phyloP scores from a whole-genome alignment of 23 red algal genomes.

The Gracilaria vermiculophylla region DNA sequence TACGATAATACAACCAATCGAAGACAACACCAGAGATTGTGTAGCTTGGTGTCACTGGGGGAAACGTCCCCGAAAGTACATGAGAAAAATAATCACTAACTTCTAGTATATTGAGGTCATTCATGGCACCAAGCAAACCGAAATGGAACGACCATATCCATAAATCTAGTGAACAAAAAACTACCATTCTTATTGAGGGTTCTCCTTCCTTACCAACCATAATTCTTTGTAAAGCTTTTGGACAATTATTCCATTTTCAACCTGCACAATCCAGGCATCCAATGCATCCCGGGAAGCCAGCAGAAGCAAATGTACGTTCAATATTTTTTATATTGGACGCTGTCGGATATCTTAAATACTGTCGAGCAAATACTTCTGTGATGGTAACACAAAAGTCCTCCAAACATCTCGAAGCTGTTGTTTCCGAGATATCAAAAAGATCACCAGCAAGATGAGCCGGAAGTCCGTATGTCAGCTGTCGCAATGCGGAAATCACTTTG shows the following conservation, averaged over 20 bases:
- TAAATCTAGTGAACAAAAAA: constrained; percentile 17
- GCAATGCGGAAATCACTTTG: constrained; percentile 27
- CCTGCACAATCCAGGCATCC: constrained; percentile 8
- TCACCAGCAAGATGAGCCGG: too few species aligned
- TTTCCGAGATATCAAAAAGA: too few species aligned
- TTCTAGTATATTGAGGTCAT: constrained; percentile 39
- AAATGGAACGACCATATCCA: constrained; percentile 28
- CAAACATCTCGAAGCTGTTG: too few species aligned
- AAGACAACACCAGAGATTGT: not conserved
- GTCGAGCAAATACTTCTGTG: too few species aligned
- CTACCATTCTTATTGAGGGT: constrained; percentile 7
- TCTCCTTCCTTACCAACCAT: constrained; percentile 16
- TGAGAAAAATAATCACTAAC: constrained; percentile 4
- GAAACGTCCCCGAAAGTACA: not conserved
- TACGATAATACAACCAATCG: constrained; percentile 26
- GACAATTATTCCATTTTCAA: constrained; percentile 32
- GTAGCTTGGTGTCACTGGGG: not conserved
- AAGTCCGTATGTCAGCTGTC: constrained; percentile 17
- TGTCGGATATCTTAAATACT: too few species aligned
- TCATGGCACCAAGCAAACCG: not conserved
- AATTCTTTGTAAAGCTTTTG: constrained; percentile 20
- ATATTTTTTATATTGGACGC: too few species aligned
- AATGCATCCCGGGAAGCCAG: constrained; percentile 31
- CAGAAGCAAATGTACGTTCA: too few species aligned
- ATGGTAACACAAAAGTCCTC: too few species aligned